Conservation (phyloP, 306 rosid species). For the Leucaena leucocephala region DNA sequence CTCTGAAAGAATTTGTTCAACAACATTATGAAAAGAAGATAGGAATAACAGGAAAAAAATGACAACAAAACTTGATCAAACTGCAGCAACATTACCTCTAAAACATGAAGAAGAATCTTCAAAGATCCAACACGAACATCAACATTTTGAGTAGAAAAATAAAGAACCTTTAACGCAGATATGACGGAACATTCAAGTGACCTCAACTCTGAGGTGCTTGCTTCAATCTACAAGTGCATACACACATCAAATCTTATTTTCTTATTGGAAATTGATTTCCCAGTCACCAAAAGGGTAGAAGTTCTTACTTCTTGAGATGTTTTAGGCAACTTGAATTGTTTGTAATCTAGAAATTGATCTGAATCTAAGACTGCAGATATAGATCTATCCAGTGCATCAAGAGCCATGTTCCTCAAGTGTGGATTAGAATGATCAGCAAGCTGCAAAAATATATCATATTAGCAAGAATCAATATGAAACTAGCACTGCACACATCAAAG, state of each 20-base stretch:
- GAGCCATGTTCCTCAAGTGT: slow-evolving; percentile 84
- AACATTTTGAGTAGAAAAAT: slow-evolving; percentile 72
- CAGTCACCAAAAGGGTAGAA: slow-evolving; percentile 34
- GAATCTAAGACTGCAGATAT: slow-evolving; percentile 95
- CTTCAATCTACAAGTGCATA: slow-evolving; percentile 55
- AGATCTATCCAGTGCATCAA: slow-evolving; percentile 89
- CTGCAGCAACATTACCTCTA: slow-evolving; percentile 68
- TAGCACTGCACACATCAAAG: slow-evolving; percentile 25
- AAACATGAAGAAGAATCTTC: slow-evolving; percentile 93
- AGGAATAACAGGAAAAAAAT: slow-evolving; percentile 31
- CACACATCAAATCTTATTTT: slow-evolving; percentile 35
- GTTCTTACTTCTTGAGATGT: slow-evolving; percentile 63
- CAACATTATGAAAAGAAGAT: slow-evolving; percentile 35
- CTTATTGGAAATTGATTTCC: slow-evolving; percentile 32
- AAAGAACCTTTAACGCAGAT: slow-evolving; percentile 83
- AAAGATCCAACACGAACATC: slow-evolving; percentile 84
- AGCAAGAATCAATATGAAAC: slow-evolving; percentile 37
- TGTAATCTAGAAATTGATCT: slow-evolving; percentile 60
- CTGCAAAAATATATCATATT: slow-evolving; percentile 56
- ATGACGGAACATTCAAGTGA: slow-evolving; percentile 88
- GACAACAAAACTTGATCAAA: slow-evolving; percentile 33
- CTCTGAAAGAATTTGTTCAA: slow-evolving; percentile 57
- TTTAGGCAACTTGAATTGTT: slow-evolving; percentile 48
- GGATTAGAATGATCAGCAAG: slow-evolving; percentile 86
- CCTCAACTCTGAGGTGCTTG: slow-evolving; percentile 48